These are phyloP conservation scores for Calcarisporium arbuscula DNA, from an alignment of 2,329 filamentous ascomycete genomes.

Conservation along the genomic window DNA sequence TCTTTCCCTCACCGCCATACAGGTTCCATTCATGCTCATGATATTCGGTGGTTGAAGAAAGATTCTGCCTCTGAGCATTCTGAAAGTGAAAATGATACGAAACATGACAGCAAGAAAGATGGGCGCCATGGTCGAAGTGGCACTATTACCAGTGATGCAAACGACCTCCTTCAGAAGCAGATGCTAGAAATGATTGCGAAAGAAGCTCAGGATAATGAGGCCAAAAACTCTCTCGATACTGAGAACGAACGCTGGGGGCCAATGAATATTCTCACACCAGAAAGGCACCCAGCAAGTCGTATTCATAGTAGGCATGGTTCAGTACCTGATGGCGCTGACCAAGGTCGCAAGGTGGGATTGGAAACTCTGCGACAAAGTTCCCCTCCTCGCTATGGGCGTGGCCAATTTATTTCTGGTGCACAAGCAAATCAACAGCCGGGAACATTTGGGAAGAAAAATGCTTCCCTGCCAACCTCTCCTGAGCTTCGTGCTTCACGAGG, in stretches of 20 bases:
- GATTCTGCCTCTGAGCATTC: conserved; percentile 55
- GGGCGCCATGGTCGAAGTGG: conserved; percentile 28
- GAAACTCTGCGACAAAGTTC: conserved; percentile 16
- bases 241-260: conserved; percentile 28
- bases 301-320: conserved; percentile 30
- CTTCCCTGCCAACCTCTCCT: conserved; percentile 45
- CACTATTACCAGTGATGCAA: conserved; percentile 41
- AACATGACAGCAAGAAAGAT: conserved; percentile 26
- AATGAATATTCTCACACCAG: conserved; percentile 25
- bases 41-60: conserved; percentile 43
- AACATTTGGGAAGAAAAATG: conserved; percentile 38
- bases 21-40: conserved; percentile 42
- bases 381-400: conserved; percentile 19
- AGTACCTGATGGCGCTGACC: conserved; percentile 32
- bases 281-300: conserved; percentile 21
- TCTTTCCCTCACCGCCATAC: conserved; percentile 48
- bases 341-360: conserved; percentile 24
- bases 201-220: conserved; percentile 40
- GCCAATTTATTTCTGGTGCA: conserved; percentile 43
- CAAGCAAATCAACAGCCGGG: conserved; percentile 29
- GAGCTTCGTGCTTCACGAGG: conserved; percentile 41
- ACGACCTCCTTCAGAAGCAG: conserved; percentile 53
- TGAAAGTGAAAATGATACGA: conserved; percentile 44
- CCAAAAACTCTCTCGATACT: conserved; percentile 23
- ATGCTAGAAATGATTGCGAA: conserved; percentile 55